phyloP scores from a whole-genome alignment of 225 moss, liverwort and hornwort species.

The Polytrichum formosum region DNA sequence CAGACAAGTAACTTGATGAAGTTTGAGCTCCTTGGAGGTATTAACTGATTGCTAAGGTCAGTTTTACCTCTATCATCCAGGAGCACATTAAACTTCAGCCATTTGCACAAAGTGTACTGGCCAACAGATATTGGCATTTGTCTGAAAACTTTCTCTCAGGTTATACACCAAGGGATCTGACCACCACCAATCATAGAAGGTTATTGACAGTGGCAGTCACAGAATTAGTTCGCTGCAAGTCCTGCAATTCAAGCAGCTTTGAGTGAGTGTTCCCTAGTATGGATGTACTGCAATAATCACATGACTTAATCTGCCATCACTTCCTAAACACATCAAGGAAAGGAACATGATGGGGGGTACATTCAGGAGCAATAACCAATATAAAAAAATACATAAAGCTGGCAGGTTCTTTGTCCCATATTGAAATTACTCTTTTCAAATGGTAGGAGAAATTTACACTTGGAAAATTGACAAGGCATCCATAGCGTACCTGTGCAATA shows the following conservation, averaged over 20 bases:
- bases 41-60: conserved; percentile 17
- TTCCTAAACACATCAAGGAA: not conserved
- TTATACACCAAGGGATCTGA: conserved; percentile 2
- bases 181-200: conserved; percentile 55
- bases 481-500: conserved; percentile 74
- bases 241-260: conserved; percentile 53
- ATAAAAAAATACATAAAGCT: too few species aligned
- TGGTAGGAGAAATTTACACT: not conserved
- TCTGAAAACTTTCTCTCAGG: conserved; percentile 9
- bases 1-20: conserved; percentile 11
- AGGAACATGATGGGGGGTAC: not conserved
- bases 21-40: conserved; percentile 13
- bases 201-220: conserved; percentile 94
- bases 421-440: not conserved
- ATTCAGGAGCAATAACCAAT: too few species aligned
- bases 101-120: conserved; percentile 13
- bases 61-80: conserved; percentile 13
- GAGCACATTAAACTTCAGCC: conserved; percentile 17
- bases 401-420: not conserved
- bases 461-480: not conserved
- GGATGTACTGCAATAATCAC: not conserved
- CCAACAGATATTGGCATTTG: conserved; percentile 15
- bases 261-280: conserved; percentile 7
- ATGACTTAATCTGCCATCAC: not conserved
- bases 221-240: conserved; percentile 91